Base-by-base conservation (phyloP, 805 yeast species). In the Naumovozyma castellii region DNA sequence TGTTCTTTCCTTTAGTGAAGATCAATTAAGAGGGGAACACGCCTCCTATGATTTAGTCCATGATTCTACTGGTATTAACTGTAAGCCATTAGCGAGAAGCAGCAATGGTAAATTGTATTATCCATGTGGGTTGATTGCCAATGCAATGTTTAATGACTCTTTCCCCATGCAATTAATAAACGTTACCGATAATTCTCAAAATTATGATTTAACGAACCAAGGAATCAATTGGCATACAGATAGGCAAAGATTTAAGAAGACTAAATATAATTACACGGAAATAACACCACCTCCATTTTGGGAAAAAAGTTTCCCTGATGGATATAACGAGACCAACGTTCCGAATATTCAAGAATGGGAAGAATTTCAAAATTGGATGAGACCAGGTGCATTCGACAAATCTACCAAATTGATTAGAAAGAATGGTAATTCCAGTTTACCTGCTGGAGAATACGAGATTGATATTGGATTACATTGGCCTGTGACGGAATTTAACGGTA, bases 251-350 rank as follows among this genome's bases (percentile, higher is more conserved):
- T 90, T 74, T 66, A 77, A 81, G 65, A 77, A 73, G 54, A 82
- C 97, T 1, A 50, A 67, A 39, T 88, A 92, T 58, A 68, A 71
- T 32, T 68, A 79, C 6, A 56, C 68, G 20, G 79, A 86, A 12
- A 80, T 90, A 34, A 92, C 80, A 2, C 98, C 98, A 10, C 98
- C 98, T 4, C 95, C 92, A 38, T 85, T 83, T 64, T 90, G 98
- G 98, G 68, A 64, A 32, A 71, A 74, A 46, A 66, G 55, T 64
- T 90, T 62, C 59, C 97, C 97, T 2, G 64, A 87, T 43, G 97
- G 97, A 0, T 90, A 92, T 64, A 85, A 82, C n/a, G 78, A 73
- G 27, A 75, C 75, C 4, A 86, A 85, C 59, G 51, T 90, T 44
- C 95, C 94, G 2, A 80, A 84, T 55, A 57, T 90, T 36, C 71